phyloP scores from a whole-genome alignment of 805 yeast species.

The Wickerhamiella spandovensis region DNA sequence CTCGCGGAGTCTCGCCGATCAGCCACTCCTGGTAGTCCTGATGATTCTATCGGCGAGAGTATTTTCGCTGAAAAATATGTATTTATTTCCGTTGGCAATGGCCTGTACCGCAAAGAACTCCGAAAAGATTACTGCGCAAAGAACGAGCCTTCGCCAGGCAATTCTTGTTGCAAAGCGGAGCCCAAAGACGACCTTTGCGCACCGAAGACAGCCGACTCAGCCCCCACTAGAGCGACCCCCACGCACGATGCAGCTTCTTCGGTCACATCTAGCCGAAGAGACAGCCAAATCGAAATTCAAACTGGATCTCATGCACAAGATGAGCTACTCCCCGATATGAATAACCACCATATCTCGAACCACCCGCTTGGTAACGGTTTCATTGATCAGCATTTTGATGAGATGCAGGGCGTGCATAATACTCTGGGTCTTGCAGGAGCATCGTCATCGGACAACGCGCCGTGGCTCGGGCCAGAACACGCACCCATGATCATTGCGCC shows the following conservation, averaged over 20 bases:
- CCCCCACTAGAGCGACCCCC: no score
- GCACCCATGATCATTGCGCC: slow-evolving; percentile 25
- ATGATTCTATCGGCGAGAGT: slow-evolving; percentile 12
- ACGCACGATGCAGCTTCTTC: no score
- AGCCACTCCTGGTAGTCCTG: not conserved
- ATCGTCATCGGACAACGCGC: not conserved
- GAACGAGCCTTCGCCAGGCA: not conserved
- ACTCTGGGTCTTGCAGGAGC: not conserved
- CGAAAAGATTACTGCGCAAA: not conserved
- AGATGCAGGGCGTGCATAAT: not conserved
- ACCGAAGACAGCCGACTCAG: no score
- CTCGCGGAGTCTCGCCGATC: not conserved
- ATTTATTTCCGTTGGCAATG: slow-evolving; percentile 25
- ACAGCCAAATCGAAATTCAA: not conserved
- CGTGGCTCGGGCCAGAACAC: not conserved
- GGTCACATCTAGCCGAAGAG: no score
- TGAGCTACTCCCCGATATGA: no score
- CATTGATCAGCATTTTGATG: not conserved
- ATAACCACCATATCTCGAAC: not conserved
- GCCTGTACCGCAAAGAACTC: slow-evolving; percentile 20
- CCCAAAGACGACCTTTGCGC: not conserved
- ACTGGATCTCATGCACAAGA: not conserved
- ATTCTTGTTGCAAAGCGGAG: not conserved
- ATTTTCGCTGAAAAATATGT: slow-evolving; percentile 17
- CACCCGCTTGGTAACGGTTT: not conserved